Evolutionary conservation across 495 filamentous ascomycete species (phyloP).

Genomic region (Terfezia claveryi): DNA sequence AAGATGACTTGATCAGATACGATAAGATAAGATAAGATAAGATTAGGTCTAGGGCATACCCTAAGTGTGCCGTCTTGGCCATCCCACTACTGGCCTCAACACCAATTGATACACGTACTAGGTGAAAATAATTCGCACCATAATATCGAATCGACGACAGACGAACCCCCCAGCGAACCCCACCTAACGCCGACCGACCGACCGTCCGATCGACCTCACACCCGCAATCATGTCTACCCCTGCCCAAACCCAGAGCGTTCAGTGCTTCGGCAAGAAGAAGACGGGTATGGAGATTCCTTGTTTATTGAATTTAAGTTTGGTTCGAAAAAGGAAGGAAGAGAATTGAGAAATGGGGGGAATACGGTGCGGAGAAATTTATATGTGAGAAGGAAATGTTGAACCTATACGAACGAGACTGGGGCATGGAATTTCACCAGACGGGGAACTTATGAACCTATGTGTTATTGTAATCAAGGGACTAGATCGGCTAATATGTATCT

Average conservation of each 20-base stretch:
- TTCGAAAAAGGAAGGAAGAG: conserved; percentile 2
- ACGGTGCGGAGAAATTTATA: conserved; percentile 4
- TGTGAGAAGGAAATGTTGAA: neutral
- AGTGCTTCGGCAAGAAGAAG: conserved; percentile 93
- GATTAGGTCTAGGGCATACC: no score
- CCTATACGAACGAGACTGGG: no score
- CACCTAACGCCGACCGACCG: neutral
- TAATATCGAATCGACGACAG: no score
- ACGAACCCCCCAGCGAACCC: no score
- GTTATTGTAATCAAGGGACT: neutral
- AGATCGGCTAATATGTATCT: conserved; percentile 16
- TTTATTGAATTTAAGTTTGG: neutral
- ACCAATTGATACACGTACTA: no score
- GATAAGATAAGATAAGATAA: no score
- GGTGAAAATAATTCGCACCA: no score
- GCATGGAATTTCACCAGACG: neutral
- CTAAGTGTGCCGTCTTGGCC: no score
- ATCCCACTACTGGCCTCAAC: no score
- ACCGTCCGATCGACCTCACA: neutral
- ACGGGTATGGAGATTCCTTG: conserved; percentile 31
- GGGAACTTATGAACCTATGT: neutral
- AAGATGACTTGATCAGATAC: no score
- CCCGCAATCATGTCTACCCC: conserved; percentile 40
- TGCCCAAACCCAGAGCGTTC: conserved; percentile 45
- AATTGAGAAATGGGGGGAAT: conserved; percentile 17